Evolutionary conservation across 352 stramenopile species (phyloP).

Genomic region (Phytophthora syringae): DNA sequence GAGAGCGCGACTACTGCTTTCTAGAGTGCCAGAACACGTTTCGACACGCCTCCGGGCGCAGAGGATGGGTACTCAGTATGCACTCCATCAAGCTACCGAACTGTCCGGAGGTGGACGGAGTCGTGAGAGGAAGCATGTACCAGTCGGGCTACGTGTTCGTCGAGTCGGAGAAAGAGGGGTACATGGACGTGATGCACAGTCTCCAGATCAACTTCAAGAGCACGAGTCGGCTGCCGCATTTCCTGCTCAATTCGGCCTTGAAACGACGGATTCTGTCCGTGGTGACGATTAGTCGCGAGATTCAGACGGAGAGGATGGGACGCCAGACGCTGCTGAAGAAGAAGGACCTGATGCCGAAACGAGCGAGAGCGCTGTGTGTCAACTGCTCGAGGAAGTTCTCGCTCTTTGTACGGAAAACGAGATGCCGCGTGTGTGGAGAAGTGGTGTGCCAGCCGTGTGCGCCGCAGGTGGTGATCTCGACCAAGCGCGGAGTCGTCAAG

Average conservation of each 20-base stretch:
- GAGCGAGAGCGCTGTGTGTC: conserved; percentile 53
- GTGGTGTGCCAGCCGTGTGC: conserved; percentile 79
- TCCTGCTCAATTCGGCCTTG: conserved; percentile 68
- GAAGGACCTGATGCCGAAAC: conserved; percentile 76
- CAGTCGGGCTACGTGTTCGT: conserved; percentile 84
- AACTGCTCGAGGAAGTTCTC: conserved; percentile 76
- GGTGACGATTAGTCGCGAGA: conserved; percentile 69
- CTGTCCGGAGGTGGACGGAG: conserved; percentile 72
- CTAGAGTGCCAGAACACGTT: conserved; percentile 86
- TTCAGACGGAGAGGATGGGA: conserved; percentile 63
- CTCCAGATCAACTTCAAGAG: conserved; percentile 89
- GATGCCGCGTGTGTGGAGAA: conserved; percentile 76
- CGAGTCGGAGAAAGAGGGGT: conserved; percentile 73
- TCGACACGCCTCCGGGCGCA: conserved; percentile 65
- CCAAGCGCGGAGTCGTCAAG: conserved; percentile 41
- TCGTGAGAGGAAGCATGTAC: conserved; percentile 84
- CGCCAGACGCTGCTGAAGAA: conserved; percentile 66
- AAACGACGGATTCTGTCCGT: conserved; percentile 72
- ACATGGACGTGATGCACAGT: conserved; percentile 88
- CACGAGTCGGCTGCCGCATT: conserved; percentile 63
- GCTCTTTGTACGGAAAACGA: conserved; percentile 74
- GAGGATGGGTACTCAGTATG: conserved; percentile 83
- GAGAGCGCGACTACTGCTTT: conserved; percentile 74
- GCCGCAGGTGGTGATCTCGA: conserved; percentile 57
- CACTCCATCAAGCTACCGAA: conserved; percentile 84